Percentiles rank a stretch among this genome's conserved stretches.
Conservation (phyloP, 495 filamentous ascomycete species). For the Tuber melanosporum region DNA sequence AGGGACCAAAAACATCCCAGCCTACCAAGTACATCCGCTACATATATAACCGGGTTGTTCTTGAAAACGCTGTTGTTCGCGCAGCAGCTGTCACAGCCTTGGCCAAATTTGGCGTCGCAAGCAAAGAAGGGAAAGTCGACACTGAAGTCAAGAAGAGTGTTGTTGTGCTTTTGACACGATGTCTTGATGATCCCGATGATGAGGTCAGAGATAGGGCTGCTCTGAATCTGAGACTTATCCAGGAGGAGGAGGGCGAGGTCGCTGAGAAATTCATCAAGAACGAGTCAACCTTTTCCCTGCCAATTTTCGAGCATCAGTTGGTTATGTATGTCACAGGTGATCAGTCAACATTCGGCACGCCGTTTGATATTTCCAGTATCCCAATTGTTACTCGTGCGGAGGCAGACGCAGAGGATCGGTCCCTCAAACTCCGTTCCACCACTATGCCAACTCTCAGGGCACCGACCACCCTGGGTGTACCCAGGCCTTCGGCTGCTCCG, state of each 20-base stretch:
- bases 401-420: constrained; percentile 92
- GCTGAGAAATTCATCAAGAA: constrained; percentile 85
- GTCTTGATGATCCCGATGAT: constrained; percentile 94
- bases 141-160: constrained; percentile 94
- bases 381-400: constrained; percentile 95
- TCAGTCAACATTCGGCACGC: constrained; percentile 70
- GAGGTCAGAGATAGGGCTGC: constrained; percentile 95
- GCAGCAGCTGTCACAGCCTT: constrained; percentile 92
- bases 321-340: constrained; percentile 95
- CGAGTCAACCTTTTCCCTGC: constrained; percentile 84
- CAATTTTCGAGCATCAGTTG: constrained; percentile 91
- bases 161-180: constrained; percentile 82
- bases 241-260: constrained; percentile 63
- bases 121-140: constrained; percentile 61
- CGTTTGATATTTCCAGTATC: constrained; percentile 85
- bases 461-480: constrained; percentile 58
- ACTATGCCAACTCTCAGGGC: constrained; percentile 92
- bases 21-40: constrained; percentile 99
- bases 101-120: constrained; percentile 94
- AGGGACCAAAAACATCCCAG: constrained; percentile 90
- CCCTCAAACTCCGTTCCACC: constrained; percentile 79
- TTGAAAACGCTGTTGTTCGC: constrained; percentile 93
- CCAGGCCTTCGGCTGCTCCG: constrained; percentile 55
- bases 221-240: constrained; percentile 81
- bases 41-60: constrained; percentile 96